Base-by-base conservation (phyloP, 2,329 filamentous ascomycete species). In the Colletotrichum tamarilloi region DNA sequence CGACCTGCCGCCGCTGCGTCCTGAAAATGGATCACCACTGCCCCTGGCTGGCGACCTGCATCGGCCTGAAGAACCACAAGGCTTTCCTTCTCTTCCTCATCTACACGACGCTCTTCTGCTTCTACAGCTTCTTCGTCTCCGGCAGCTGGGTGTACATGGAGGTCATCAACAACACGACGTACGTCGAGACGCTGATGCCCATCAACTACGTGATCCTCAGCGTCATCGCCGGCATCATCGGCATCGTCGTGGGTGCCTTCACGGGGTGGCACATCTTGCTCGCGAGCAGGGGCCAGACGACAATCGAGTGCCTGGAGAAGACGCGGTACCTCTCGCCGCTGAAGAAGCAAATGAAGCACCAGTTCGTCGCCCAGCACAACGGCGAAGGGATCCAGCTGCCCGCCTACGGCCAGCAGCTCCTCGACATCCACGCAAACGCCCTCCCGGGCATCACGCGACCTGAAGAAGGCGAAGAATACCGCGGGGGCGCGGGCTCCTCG, bases 11-110 rank as follows among this genome's bases (percentile, higher is more conserved):
- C 77, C 93, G 93, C 79, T 99, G 97, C 82, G 95, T 99, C 30
- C 88, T 99, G 82, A 99, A 99, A 87, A 99, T 99, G 97, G 97
- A 99, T 81, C 97, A 99, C 82, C 97, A 99, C 85, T 99, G 97
- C 82, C 97, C 97, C 19, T 99, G 97, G 97, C 89, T 99, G 62
- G 96, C 97, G 32, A 98, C 95, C 4, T 99, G 97, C 82, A 94
- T 99, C 73, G 97, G 97, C 24, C 86, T 99, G 76, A 91, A 91
- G 80, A 99, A 99, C 84, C 97, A 98, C 87, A 99, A 99, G 84
- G 89, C 95, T 0, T 99, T 99, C 81, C 82, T 99, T 66, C 88
- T 98, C 3, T 99, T 98, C 82, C 87, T 99, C 30, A 89, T 95
- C 68, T 98, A 99, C 82, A 95, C 94, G 0, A 94, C 93, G 4